Evolutionary conservation across 148 eudicot species (phyloP).

Genomic region (Camellia japonica): DNA sequence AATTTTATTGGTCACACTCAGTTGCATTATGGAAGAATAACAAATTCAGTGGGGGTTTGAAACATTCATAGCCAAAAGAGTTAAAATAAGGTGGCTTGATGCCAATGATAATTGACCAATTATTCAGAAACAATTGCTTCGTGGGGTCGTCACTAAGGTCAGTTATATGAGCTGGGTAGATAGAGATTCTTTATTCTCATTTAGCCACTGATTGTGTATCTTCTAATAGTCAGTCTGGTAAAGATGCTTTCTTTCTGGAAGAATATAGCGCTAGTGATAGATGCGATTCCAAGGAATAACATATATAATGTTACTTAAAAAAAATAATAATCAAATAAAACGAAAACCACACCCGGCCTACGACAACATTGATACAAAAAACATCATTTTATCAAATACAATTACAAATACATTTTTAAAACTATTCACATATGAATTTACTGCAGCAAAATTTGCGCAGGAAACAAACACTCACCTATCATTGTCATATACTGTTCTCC

Average conservation of each 20-base stretch:
- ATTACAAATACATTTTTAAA: conserved; percentile 1
- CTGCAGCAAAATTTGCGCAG: conserved; percentile 14
- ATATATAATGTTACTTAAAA: neutral
- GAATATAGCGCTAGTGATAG: neutral
- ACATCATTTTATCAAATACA: conserved; percentile 5
- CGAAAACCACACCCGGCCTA: no score
- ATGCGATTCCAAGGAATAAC: neutral
- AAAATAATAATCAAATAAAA: neutral
- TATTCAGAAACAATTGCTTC: no score
- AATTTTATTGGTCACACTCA: no score
- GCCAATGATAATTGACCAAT: neutral
- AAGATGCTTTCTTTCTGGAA: neutral
- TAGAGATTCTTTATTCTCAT: no score
- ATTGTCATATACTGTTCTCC: neutral
- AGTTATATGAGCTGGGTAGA: no score
- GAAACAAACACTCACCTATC: neutral
- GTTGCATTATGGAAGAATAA: no score
- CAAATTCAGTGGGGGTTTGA: no score
- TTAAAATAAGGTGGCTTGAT: neutral
- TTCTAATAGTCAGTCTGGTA: no score
- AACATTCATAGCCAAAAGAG: no score
- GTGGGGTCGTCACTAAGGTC: no score
- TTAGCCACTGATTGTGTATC: no score
- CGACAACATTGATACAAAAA: neutral
- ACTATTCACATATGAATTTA: conserved; percentile 20